A percentile compares a stretch with the other conserved stretches of the same genome.
phyloP scores from a whole-genome alignment of 257 asterid genomes.

The Knoxia roxburghii region DNA sequence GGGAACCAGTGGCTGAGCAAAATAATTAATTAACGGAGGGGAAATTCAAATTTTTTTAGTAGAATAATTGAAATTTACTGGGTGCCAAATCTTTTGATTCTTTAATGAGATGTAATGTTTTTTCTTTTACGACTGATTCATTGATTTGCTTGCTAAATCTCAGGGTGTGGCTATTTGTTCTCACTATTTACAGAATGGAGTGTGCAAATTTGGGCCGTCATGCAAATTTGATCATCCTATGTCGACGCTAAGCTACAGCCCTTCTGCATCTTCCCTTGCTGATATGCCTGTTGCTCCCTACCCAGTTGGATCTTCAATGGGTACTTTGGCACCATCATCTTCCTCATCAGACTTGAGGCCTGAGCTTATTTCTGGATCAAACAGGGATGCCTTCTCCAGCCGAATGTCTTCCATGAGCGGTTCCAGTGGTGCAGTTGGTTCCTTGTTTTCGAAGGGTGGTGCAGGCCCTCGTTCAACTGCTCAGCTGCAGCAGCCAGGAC shows the following conservation, averaged over 20 bases:
- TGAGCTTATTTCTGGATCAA: conserved; percentile 28
- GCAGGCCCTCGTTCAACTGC: conserved; percentile 13
- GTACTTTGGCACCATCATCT: conserved; percentile 58
- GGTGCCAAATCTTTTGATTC: background rate
- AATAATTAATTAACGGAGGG: no score
- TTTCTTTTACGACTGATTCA: background rate
- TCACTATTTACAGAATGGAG: conserved; percentile 78
- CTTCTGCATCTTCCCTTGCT: conserved; percentile 83
- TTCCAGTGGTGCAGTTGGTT: conserved; percentile 26
- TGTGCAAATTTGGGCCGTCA: conserved; percentile 81
- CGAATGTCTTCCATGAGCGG: conserved; percentile 27
- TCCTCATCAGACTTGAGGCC: conserved; percentile 40
- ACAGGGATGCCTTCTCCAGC: conserved; percentile 24
- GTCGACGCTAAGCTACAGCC: conserved; percentile 64
- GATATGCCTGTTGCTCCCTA: conserved; percentile 94
- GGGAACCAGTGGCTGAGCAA: no score
- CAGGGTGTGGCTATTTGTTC: conserved; percentile 78
- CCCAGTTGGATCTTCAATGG: conserved; percentile 70
- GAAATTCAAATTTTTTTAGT: no score
- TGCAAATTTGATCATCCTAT: conserved; percentile 92
- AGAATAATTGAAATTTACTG: no score
- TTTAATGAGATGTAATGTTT: background rate
- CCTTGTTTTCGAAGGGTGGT: conserved; percentile 18
- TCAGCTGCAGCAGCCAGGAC: conserved; percentile 18
- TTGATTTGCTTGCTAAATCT: conserved; percentile 14